Base-by-base conservation (phyloP, 1,139 yeast species). In the Yamadazyma triangularis region DNA sequence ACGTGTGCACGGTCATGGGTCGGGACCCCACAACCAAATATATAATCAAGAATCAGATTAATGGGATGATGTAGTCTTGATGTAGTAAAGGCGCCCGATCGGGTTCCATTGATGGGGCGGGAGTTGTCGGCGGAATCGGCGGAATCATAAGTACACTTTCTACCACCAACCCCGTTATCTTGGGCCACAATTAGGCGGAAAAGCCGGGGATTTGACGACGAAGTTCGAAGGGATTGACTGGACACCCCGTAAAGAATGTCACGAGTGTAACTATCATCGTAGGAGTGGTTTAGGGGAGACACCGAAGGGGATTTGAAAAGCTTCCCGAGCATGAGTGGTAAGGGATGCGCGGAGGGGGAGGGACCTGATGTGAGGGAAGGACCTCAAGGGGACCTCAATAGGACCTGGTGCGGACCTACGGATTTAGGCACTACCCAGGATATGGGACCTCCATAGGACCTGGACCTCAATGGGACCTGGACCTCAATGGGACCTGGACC, bases 21-120 rank as follows among this genome's bases (percentile, higher is more conserved):
- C 10, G 78, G 76, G 22, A 74, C 50, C 0, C 79, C 79, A 36
- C 74, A 70, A 4, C 81, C 81, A 49, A 73, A 75, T 72, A 73
- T 71, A 41, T 64, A 71, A 36, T 70, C 70, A 28, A 70, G 62
- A 23, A 75, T 46, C 37, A 74, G 79, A 33, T 57, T 55, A 8
- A 54, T 41, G 21, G 65, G 60, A 40, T 73, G 77, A 38, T 60
- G 57, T 3, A 58, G 35, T 30, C 59, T 61, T 23, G 58, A 48
- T 3, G 51, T 34, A 10, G 45, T 23, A 24, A 49, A 40, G 25
- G 37, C 39, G 31, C 48, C 39, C 19, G 42, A 12, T 23, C 30
- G 24, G 8, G 7, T 25, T 8, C 11, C 15, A n/a, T 18, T 18
- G 21, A 18, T 8, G 21, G 18, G 11, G n/a, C 8, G 19, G 22